Evolutionary conservation across 2,329 filamentous ascomycete genomes (phyloP).

Genomic region (Colletotrichum orchidophilum): DNA sequence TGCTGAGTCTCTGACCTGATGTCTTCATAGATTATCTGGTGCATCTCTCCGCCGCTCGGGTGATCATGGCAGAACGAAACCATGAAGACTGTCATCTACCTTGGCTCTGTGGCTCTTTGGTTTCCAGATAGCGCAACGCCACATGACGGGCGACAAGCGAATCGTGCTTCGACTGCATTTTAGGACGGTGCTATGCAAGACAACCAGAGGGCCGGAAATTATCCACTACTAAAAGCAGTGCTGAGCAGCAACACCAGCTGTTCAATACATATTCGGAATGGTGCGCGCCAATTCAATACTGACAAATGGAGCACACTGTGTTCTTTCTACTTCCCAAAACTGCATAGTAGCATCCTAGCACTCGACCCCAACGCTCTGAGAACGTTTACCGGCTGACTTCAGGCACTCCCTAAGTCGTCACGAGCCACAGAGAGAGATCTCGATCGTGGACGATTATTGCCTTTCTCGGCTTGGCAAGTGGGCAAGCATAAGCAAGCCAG

Average conservation of each 20-base stretch:
- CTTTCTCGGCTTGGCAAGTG: constrained; percentile 22
- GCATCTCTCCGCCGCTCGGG: neutral
- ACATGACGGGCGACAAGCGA: neutral
- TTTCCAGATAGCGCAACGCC: neutral
- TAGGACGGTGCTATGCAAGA: neutral
- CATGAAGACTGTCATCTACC: neutral
- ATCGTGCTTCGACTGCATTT: neutral
- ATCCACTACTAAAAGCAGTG: neutral
- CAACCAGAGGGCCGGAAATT: constrained; percentile 8
- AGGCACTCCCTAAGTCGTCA: neutral
- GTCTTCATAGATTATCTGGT: neutral
- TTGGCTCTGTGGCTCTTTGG: neutral
- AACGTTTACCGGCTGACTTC: neutral
- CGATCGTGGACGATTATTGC: constrained; percentile 26
- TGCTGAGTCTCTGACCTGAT: too few relatives aligned
- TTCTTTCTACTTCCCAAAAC: neutral
- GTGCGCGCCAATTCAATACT: neutral
- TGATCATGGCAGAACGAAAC: neutral
- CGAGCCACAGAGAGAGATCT: constrained; percentile 30
- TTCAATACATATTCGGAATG: neutral
- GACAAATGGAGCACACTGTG: neutral
- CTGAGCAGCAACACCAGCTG: too few relatives aligned
- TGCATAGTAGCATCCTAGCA: neutral
- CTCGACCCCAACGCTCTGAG: neutral
- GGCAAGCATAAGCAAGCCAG: constrained; percentile 11